phyloP scores from a whole-genome alignment of 106 monocot species.

The Allium sativum region DNA sequence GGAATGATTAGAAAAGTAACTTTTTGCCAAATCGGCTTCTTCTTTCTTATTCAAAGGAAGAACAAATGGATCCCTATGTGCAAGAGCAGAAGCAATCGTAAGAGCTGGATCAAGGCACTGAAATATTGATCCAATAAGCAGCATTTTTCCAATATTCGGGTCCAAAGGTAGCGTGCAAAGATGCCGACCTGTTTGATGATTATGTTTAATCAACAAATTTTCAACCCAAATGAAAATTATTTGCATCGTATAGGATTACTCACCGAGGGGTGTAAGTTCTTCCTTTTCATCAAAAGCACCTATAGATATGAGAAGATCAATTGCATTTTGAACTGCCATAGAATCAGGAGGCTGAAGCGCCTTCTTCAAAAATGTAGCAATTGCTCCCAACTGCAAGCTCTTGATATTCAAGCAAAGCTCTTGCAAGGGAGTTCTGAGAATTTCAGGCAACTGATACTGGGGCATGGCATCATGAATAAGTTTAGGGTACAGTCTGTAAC shows the following conservation, averaged over 20 bases:
- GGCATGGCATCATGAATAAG: slow-evolving; percentile 84
- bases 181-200: slow-evolving; percentile 48
- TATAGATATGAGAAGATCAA: slow-evolving; percentile 88
- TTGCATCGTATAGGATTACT: neutral
- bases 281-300: slow-evolving; percentile 83
- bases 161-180: slow-evolving; percentile 80
- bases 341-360: slow-evolving; percentile 91
- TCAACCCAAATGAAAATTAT: too few species aligned
- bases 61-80: slow-evolving; percentile 91
- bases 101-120: slow-evolving; percentile 90
- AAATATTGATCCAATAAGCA: slow-evolving; percentile 87
- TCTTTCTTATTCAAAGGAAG: slow-evolving; percentile 88
- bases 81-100: slow-evolving; percentile 94
- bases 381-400: slow-evolving; percentile 76
- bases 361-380: slow-evolving; percentile 71
- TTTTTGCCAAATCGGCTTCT: slow-evolving; percentile 90
- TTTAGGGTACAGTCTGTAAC: slow-evolving; percentile 89
- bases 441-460: slow-evolving; percentile 92
- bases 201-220: too few species aligned
- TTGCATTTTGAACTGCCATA: slow-evolving; percentile 85
- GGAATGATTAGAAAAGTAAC: slow-evolving; percentile 87
- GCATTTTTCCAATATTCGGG: slow-evolving; percentile 98
- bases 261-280: slow-evolving; percentile 90
- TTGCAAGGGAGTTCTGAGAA: slow-evolving; percentile 93
- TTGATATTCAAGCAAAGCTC: slow-evolving; percentile 93